phyloP scores from a whole-genome alignment of 2,329 filamentous ascomycete genomes.

The Dactylellina haptotyla region DNA sequence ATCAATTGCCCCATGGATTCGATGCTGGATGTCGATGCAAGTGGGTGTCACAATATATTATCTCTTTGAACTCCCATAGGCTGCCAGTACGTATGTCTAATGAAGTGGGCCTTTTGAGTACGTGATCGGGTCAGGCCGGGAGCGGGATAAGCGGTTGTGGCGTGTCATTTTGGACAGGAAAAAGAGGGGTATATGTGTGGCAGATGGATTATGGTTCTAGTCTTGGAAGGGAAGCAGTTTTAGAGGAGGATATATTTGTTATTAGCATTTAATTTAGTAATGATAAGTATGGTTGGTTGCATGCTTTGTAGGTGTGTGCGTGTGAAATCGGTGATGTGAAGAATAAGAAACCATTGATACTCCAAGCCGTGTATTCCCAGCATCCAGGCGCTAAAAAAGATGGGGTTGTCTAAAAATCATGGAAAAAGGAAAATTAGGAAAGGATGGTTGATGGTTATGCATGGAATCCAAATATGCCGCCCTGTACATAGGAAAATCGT shows the following conservation, averaged over 20 bases:
- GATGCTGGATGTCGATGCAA: background rate
- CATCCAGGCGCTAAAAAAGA: conserved; percentile 31
- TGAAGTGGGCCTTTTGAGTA: background rate
- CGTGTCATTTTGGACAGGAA: conserved; percentile 2
- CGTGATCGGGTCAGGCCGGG: conserved; percentile 33
- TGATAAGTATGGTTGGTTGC: background rate
- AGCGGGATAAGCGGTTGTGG: conserved; percentile 46
- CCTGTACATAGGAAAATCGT: conserved; percentile 51
- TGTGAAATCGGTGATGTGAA: background rate
- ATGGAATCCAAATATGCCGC: conserved; percentile 27
- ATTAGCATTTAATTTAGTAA: conserved; percentile 14
- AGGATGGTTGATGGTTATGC: conserved; percentile 29
- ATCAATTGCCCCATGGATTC: conserved; percentile 25
- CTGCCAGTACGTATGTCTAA: background rate
- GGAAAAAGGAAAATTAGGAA: conserved; percentile 10
- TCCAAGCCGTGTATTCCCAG: conserved; percentile 42
- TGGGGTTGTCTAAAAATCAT: conserved; percentile 16
- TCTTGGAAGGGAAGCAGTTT: no score
- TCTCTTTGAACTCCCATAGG: background rate
- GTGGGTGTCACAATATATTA: conserved; percentile 29
- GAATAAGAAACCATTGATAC: conserved; percentile 35
- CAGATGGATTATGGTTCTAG: no score
- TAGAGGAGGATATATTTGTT: background rate
- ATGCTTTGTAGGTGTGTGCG: background rate
- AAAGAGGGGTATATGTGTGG: conserved; percentile 1